Evolutionary conservation across 106 monocot species (phyloP).

Genomic region (Phalaenopsis aphrodite): DNA sequence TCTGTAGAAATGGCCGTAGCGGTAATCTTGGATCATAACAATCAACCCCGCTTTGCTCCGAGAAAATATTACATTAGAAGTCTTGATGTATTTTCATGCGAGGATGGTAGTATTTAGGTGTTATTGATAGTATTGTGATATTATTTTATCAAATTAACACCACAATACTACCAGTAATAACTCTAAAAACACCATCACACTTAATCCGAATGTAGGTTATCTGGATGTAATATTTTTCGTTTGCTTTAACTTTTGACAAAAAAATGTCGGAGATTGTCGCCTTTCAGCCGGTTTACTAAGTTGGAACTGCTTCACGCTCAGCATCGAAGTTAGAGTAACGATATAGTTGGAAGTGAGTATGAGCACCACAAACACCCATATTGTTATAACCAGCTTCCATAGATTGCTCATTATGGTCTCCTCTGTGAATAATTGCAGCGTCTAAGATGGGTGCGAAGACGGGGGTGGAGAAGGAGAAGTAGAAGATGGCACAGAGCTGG

Average conservation of each 20-base stretch:
- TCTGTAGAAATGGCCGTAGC: too few relatives aligned
- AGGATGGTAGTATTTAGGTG: too few relatives aligned
- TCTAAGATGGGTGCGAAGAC: slow-evolving; percentile 38
- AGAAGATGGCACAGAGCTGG: slow-evolving; percentile 44
- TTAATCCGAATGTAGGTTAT: too few relatives aligned
- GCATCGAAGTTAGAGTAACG: slow-evolving; percentile 33
- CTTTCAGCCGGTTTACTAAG: background rate
- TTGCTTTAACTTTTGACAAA: background rate
- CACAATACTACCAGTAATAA: too few relatives aligned
- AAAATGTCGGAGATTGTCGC: slow-evolving; percentile 4
- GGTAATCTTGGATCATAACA: too few relatives aligned
- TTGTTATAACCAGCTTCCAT: slow-evolving; percentile 13
- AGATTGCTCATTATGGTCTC: slow-evolving; percentile 18
- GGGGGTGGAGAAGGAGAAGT: slow-evolving; percentile 51
- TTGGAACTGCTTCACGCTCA: slow-evolving; percentile 25
- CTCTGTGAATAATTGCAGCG: background rate
- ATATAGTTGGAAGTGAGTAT: slow-evolving; percentile 33
- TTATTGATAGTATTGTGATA: too few relatives aligned
- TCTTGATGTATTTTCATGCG: too few relatives aligned
- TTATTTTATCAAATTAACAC: too few relatives aligned
- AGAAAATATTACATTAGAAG: too few relatives aligned
- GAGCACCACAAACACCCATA: slow-evolving; percentile 41
- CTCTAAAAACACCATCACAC: too few relatives aligned
- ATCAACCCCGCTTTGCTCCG: too few relatives aligned
- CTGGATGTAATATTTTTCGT: too few relatives aligned